phyloP scores from a whole-genome alignment of 2,329 filamentous ascomycete species.

The Elsinoe fawcettii region DNA sequence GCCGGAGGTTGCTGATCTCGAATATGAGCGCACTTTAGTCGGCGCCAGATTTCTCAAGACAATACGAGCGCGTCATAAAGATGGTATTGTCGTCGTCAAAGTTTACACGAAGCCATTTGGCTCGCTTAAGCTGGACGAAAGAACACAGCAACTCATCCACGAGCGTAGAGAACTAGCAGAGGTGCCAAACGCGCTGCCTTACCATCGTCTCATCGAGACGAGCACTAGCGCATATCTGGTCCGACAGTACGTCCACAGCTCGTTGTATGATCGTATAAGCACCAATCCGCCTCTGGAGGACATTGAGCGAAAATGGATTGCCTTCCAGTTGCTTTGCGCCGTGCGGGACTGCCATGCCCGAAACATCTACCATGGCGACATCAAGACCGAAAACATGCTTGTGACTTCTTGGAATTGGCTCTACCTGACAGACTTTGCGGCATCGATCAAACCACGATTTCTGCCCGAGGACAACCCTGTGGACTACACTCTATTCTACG shows the following conservation, averaged over 20 bases:
- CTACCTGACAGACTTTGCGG: constrained; percentile 94
- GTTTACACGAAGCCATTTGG: constrained; percentile 84
- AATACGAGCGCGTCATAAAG: constrained; percentile 79
- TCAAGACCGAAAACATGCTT: constrained; percentile 94
- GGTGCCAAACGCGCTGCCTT: constrained; percentile 83
- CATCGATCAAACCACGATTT: constrained; percentile 87
- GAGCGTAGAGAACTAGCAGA: constrained; percentile 72
- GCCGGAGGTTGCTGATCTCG: constrained; percentile 80
- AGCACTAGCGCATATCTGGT: constrained; percentile 87
- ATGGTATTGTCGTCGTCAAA: constrained; percentile 89
- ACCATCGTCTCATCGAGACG: constrained; percentile 86
- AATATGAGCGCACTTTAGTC: constrained; percentile 87
- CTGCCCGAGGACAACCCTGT: constrained; percentile 94
- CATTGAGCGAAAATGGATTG: constrained; percentile 98
- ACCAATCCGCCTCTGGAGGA: constrained; percentile 94
- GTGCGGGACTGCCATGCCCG: constrained; percentile 83
- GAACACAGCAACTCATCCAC: constrained; percentile 26
- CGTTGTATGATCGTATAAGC: constrained; percentile 92
- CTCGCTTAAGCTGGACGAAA: constrained; percentile 23
- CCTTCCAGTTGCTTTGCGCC: constrained; percentile 88
- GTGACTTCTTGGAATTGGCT: constrained; percentile 99
- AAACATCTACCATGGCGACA: constrained; percentile 92
- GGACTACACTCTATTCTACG: constrained; percentile 97
- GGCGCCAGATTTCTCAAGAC: constrained; percentile 95
- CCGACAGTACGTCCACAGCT: constrained; percentile 91